Base-by-base conservation (phyloP, 192 early-diverging fungal genomes). In the Podila epicladia region DNA sequence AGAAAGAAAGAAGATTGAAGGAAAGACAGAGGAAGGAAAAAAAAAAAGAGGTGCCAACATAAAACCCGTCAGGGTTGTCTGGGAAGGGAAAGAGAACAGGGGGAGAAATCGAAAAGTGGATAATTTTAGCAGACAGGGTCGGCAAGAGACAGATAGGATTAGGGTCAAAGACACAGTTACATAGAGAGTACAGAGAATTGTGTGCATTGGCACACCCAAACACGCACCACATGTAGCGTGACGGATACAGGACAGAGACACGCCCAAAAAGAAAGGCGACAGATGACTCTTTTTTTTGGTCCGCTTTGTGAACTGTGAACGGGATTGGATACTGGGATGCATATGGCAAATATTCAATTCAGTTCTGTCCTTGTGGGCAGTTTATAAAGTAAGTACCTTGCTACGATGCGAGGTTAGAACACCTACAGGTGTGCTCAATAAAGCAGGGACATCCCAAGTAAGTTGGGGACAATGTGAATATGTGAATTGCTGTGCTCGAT, bases 101-200 rank as follows among this genome's bases (percentile, higher is more conserved):
- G 53, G 53, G 53, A 55, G 12, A 55, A 20, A 24, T 19, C 53
- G 53, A 55, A 55, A 55, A 55, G 53, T 55, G 53, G 53, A 55
- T 24, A 55, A 53, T 19, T n/a, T 55, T 20, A 17, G 1, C 22
- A 24, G 24, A 9, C 24, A 55, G 24, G 1, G 24, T 64, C 24
- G 55, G 65, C 17, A 29, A 29, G 74, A 71, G 35, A 45, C 13
- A 45, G 13, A 45, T 8, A 45, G 1, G 13, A 8, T 15, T 45
- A 15, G 15, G 41, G 41, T 45, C 41, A 45, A 45, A 45, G 41
- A 45, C 41, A 32, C 58, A 48, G 5, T 41, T 19, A 4, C 35
- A 64, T 2, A 37, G 48, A 19, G 22, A 74, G 45, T 11, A 41
- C 26, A 71, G 13, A 61, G 41, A 41, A 41, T 41, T 11, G 41